Evolutionary conservation across 345 rosid species (phyloP).

Genomic region (Lepidium africanum): DNA sequence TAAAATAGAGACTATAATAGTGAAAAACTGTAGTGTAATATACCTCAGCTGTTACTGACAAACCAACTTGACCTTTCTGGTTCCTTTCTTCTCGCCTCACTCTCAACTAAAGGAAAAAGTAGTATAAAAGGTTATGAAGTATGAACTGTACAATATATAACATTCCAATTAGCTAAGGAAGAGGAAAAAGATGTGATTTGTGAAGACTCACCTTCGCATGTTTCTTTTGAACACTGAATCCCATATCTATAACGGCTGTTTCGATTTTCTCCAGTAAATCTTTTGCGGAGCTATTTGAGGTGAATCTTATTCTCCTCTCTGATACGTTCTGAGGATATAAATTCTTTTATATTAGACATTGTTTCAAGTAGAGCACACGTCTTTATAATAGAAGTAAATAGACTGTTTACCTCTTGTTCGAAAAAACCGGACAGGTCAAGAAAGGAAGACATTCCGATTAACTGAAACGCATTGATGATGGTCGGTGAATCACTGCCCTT

Average conservation of each 20-base stretch:
- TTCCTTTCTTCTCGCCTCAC: slow-evolving; percentile 56
- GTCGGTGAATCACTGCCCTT: slow-evolving; percentile 50
- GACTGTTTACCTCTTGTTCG: slow-evolving; percentile 62
- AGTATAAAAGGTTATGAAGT: not conserved
- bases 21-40: not conserved
- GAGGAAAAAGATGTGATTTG: not conserved
- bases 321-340: slow-evolving; percentile 51
- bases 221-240: slow-evolving; percentile 73
- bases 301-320: slow-evolving; percentile 86
- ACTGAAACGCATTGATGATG: slow-evolving; percentile 78
- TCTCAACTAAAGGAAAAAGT: slow-evolving; percentile 39
- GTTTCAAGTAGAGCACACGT: not conserved
- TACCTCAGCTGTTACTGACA: slow-evolving; percentile 86
- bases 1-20: not conserved
- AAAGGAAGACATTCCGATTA: slow-evolving; percentile 94
- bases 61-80: slow-evolving; percentile 38
- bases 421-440: slow-evolving; percentile 94
- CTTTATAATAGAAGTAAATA: not conserved
- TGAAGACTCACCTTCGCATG: slow-evolving; percentile 57
- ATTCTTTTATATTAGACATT: not conserved
- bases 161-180: not conserved
- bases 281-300: slow-evolving; percentile 66
- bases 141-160: not conserved
- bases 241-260: slow-evolving; percentile 62
- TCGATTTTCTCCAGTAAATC: slow-evolving; percentile 77